Evolutionary conservation across 441 rosid genomes (phyloP), one percentile per base, ranked within the genome.

Genomic region (Viola pubescens): DNA sequence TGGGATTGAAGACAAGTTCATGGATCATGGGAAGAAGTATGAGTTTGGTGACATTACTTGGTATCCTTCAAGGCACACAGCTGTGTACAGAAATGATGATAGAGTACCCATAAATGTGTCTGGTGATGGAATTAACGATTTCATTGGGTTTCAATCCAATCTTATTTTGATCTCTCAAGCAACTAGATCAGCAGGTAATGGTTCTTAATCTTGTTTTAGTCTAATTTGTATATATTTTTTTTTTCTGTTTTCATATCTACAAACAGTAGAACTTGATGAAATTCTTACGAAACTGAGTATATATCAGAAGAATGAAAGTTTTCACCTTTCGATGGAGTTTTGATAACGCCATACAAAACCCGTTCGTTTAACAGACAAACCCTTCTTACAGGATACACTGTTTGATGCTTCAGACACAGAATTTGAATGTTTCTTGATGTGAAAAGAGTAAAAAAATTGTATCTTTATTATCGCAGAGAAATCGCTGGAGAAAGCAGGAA

Each of bases 41-140:
- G 95, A 89, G 58, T 87, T 91, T 42, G 98, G 79, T 12, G 96
- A 91, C 59, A 81, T 88, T 49, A 76, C 89, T 6, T 89, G 98
- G 98, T 89, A 91, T 53, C 94, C 97, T 34, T 91, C 96, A 4
- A 80, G 68, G 58, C 71, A 59, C 7, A 81, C 77, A 1, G 89
- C 94, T 2, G 95, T 83, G 4, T 91, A 88, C 65, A 77, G 95
- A 65, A 82, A 83, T 43, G 96, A 91, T 56, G 14, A 39, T 64
- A 77, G 94, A 66, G 81, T 77, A 67, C 79, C 97, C 4, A 38
- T 70, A 7, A 58, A 72, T 37, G 26, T 67, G 0, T 56, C 78
- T 14, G 95, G 94, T 1, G 70, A 81, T 43, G 95, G 94, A 52
- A 73, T 76, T 0, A 81, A 71, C 44, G 98, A 89, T 54, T 91